Conservation (phyloP, 2,329 filamentous ascomycete species). For the Gnomoniopsis sp. region DNA sequence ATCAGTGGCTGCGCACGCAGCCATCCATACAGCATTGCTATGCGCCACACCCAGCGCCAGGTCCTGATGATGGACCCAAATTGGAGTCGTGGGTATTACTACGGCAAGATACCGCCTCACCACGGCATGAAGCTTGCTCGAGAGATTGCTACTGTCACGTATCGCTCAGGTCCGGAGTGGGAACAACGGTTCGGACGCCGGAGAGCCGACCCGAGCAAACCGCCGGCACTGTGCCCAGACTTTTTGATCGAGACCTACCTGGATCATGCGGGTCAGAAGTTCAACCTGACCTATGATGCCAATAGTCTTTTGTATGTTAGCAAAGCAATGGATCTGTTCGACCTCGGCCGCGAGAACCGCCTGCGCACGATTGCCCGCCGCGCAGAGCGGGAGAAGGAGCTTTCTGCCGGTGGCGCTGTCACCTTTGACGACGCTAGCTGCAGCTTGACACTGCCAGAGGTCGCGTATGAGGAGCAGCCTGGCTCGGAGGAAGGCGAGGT, state of each 20-base stretch:
- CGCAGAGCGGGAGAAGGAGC: constrained; percentile 53
- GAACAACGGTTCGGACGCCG: constrained; percentile 88
- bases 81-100: constrained; percentile 95
- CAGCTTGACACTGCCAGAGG: constrained; percentile 76
- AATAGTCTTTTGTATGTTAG: constrained; percentile 95
- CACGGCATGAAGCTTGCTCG: constrained; percentile 96
- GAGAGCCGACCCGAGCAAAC: constrained; percentile 79
- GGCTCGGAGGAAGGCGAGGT: constrained; percentile 36
- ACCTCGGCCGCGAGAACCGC: constrained; percentile 74
- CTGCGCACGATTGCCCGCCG: constrained; percentile 59
- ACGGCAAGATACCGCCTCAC: constrained; percentile 82
- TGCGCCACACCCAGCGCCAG: constrained; percentile 96
- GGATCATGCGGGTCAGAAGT: constrained; percentile 97
- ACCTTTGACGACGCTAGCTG: constrained; percentile 56
- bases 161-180: constrained; percentile 95
- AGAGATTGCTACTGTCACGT: constrained; percentile 96
- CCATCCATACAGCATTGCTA: constrained; percentile 97
- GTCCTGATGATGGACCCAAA: constrained; percentile 99
- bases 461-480: constrained; percentile 82
- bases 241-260: constrained; percentile 98
- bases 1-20: constrained; percentile 92
- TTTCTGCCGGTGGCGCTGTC: constrained; percentile 40
- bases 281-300: constrained; percentile 92
- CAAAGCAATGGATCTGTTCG: constrained; percentile 98
- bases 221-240: constrained; percentile 91